phyloP scores from a whole-genome alignment of 2,329 filamentous ascomycete species.

The Trichoderma pleuroti region DNA sequence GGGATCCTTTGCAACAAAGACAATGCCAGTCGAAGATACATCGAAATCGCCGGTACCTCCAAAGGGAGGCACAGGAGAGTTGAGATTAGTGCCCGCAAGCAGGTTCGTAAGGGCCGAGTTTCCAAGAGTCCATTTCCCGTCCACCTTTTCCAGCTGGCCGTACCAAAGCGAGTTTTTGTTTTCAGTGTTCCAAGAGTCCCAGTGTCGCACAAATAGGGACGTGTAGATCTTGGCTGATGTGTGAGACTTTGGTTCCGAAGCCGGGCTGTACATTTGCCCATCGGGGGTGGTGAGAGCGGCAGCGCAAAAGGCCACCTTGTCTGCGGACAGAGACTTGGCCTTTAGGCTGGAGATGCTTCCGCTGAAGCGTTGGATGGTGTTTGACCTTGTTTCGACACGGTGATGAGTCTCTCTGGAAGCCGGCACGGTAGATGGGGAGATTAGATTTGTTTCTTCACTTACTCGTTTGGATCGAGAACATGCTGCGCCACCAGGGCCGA shows the following conservation, averaged over 20 bases:
- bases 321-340: constrained; percentile 47
- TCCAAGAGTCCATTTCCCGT: constrained; percentile 41
- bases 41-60: constrained; percentile 81
- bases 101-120: constrained; percentile 57
- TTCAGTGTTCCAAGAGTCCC: constrained; percentile 71
- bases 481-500: constrained; percentile 45
- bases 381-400: constrained; percentile 21
- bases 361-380: constrained; percentile 37
- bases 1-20: constrained; percentile 74
- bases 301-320: constrained; percentile 52
- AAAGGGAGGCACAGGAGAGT: constrained; percentile 71
- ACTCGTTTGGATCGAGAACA: constrained; percentile 30
- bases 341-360: constrained; percentile 59
- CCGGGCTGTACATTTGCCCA: constrained; percentile 66
- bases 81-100: constrained; percentile 56
- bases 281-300: constrained; percentile 64
- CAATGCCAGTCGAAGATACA: constrained; percentile 60
- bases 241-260: constrained; percentile 54
- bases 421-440: too few relatives aligned
- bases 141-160: constrained; percentile 52
- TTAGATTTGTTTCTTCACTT: constrained; percentile 40
- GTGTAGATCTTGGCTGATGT: constrained; percentile 70
- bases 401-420: background rate
- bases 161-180: constrained; percentile 73
- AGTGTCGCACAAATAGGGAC: constrained; percentile 74